These are phyloP conservation scores for Microdochium bolleyi DNA, from an alignment of 2,329 filamentous ascomycete genomes.

Conservation along the genomic window DNA sequence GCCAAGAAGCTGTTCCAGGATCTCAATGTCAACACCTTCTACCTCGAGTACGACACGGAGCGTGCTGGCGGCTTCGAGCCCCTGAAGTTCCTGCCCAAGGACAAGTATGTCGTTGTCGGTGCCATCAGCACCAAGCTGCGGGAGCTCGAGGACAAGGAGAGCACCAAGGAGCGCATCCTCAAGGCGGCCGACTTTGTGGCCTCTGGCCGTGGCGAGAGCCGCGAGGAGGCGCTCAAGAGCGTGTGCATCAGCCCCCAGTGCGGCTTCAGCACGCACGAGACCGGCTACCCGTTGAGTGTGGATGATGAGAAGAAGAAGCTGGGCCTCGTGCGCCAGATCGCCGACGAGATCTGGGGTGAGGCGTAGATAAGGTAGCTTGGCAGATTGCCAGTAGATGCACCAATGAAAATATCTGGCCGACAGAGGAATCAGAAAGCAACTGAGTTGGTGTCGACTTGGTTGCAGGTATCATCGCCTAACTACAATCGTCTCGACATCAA, in stretches of 20 bases:
- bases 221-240: slow-evolving; percentile 60
- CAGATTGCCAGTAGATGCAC: background rate
- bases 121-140: slow-evolving; percentile 57
- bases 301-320: slow-evolving; percentile 71
- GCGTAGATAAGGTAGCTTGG: slow-evolving; percentile 13
- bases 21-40: slow-evolving; percentile 58
- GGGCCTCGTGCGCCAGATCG: slow-evolving; percentile 60
- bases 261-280: slow-evolving; percentile 67
- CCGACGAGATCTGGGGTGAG: slow-evolving; percentile 62
- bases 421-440: too few relatives aligned
- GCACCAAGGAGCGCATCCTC: slow-evolving; percentile 51
- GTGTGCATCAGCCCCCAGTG: slow-evolving; percentile 65
- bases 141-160: slow-evolving; percentile 53
- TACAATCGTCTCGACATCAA: too few relatives aligned
- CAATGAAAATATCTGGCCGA: too few relatives aligned
- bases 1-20: slow-evolving; percentile 58
- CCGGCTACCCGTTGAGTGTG: slow-evolving; percentile 59
- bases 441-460: too few relatives aligned
- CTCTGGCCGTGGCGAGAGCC: slow-evolving; percentile 54
- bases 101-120: slow-evolving; percentile 57
- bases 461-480: too few relatives aligned
- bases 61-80: slow-evolving; percentile 60
- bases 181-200: slow-evolving; percentile 62
- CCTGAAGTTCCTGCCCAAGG: slow-evolving; percentile 48
- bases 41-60: slow-evolving; percentile 61